Base-by-base conservation (phyloP, 1,139 yeast species). In the Suhomyces wounanorum region DNA sequence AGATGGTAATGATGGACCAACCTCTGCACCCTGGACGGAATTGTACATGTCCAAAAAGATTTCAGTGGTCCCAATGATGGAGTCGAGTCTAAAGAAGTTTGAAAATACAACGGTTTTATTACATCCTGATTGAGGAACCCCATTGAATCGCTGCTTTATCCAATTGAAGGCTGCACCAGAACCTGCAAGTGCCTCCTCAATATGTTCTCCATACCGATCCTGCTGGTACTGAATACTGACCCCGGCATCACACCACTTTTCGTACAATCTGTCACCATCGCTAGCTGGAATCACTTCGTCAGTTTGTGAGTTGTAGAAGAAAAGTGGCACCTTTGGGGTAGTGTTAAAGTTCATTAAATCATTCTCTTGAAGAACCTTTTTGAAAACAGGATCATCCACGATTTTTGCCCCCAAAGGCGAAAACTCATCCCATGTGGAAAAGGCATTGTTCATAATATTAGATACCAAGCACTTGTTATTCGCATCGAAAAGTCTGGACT, bases 261-360 rank as follows among this genome's bases (percentile, higher is more conserved):
- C 47, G 44, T 55, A 60, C 10, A 51, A 55, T 17, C 52, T 31
- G 13, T 53, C 48, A 5, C 60, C 40, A 17, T 51, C 59, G 2
- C n/a, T 42, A 18, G 54, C 55, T 4, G 66, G 65, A 13, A 61
- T 57, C 26, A 66, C 57, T 8, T 56, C 55, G 54, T 72, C 77
- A 3, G 60, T 46, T 23, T 54, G 44, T 1, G 73, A 73, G 48
- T 72, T 77, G 58, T 64, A 72, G 9, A 71, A 59, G 47, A 71
- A 71, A 3, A 73, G 45, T 0, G 77, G 77, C 10, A 70, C 61
- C 38, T 66, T 53, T 1, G 77, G 77, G 31, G 59, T 51, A 6
- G 44, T 53, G 8, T 48, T 35, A 17, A 48, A 17, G 26, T 44
- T 40, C 18, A 48, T 31, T 26, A 44, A 44, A 16, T 48, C 41